These are phyloP conservation scores for Ananas comosus DNA, from an alignment of 176 grass and related monocot genomes.

Conservation along the genomic window DNA sequence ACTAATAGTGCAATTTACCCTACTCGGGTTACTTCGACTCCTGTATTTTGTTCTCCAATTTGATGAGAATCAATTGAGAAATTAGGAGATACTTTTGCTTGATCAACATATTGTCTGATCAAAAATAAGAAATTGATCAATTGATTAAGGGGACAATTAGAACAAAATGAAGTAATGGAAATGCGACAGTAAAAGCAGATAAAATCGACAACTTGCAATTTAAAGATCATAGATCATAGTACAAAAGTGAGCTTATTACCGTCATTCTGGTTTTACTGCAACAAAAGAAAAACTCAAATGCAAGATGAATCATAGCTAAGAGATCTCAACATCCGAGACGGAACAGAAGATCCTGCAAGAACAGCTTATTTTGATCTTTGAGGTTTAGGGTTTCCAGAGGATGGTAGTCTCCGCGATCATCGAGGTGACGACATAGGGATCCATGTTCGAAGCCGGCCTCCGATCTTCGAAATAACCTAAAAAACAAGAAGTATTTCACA, in stretches of 20 bases:
- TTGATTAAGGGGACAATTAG: too few species aligned
- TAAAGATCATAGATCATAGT: neutral
- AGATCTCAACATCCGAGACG: neutral
- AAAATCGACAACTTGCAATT: neutral
- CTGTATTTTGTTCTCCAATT: too few species aligned
- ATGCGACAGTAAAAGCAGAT: neutral
- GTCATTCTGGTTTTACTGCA: neutral
- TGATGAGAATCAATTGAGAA: too few species aligned
- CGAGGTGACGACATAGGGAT: conserved; percentile 86
- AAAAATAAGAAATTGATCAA: too few species aligned
- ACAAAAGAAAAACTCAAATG: neutral
- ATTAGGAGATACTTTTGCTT: too few species aligned
- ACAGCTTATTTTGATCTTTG: neutral
- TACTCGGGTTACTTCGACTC: too few species aligned
- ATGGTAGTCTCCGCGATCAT: conserved; percentile 92
- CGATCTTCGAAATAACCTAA: conserved; percentile 89
- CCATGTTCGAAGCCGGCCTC: conserved; percentile 99
- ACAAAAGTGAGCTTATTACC: neutral
- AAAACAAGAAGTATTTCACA: neutral
- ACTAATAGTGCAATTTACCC: too few species aligned
- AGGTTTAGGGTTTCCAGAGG: conserved; percentile 52
- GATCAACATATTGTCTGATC: too few species aligned
- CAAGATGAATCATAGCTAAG: neutral
- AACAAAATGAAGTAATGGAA: neutral
- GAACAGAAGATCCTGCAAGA: neutral